Evolutionary conservation across 1,284 basidiomycete genomes (phyloP).

Genomic region (Puccinia polysora): DNA sequence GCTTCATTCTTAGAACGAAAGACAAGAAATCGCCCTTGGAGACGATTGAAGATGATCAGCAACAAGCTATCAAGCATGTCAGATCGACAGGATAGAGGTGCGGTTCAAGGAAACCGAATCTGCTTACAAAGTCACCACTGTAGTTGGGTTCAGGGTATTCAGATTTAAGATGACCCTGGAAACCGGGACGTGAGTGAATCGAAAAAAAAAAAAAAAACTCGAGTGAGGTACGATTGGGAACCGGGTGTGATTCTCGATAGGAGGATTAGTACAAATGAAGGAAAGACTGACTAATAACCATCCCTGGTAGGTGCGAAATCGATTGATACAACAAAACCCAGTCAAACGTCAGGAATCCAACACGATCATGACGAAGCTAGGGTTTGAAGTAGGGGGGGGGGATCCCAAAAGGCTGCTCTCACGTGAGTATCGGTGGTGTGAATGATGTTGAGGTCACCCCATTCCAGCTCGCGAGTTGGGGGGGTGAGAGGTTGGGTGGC

Average conservation of each 20-base stretch:
- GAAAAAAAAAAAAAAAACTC: too few relatives aligned
- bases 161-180: slow-evolving; percentile 50
- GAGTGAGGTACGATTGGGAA: too few relatives aligned
- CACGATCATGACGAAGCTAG: too few relatives aligned
- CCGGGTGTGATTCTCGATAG: not conserved
- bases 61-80: not conserved
- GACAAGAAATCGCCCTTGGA: slow-evolving; percentile 52
- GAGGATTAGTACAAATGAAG: not conserved
- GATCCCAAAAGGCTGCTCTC: slow-evolving; percentile 32
- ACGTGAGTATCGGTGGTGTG: slow-evolving; percentile 76
- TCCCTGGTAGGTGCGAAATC: not conserved
- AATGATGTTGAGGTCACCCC: slow-evolving; percentile 72
- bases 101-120: not conserved
- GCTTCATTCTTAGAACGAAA: slow-evolving; percentile 51
- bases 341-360: not conserved
- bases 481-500: slow-evolving; percentile 11
- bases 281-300: slow-evolving; percentile 13
- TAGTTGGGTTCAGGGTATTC: slow-evolving; percentile 52
- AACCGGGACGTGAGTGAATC: too few relatives aligned
- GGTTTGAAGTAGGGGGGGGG: not conserved
- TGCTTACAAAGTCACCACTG: slow-evolving; percentile 42
- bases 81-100: not conserved
- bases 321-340: not conserved
- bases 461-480: slow-evolving; percentile 59
- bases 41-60: not conserved